A percentile compares a stretch with the other conserved stretches of the same genome.
phyloP scores from a whole-genome alignment of 2,329 filamentous ascomycete genomes.

The Botrytis elliptica region DNA sequence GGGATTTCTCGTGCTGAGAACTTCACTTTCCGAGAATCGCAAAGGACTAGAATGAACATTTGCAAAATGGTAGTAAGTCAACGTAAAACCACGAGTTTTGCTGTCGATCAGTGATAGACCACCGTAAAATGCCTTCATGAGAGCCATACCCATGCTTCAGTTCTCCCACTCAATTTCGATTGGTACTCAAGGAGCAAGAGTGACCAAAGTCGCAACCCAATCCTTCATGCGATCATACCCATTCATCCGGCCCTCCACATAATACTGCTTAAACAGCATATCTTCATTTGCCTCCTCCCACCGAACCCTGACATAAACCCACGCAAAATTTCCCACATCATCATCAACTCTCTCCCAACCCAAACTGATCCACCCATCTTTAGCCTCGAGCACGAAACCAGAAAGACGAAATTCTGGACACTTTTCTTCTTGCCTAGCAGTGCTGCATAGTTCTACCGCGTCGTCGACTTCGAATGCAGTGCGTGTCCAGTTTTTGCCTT shows the following conservation, averaged over 20 bases:
- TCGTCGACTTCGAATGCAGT: constrained; percentile 19
- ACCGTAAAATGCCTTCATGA: neutral
- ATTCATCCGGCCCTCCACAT: constrained; percentile 14
- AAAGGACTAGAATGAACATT: neutral
- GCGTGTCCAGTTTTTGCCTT: constrained; percentile 12
- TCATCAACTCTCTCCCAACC: constrained; percentile 20
- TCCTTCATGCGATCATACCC: constrained; percentile 15
- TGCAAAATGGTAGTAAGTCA: neutral
- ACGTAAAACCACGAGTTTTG: too few species aligned
- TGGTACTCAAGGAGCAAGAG: neutral
- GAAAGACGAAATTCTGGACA: constrained; percentile 9
- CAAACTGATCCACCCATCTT: neutral
- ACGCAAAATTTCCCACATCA: constrained; percentile 18
- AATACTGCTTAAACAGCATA: constrained; percentile 17
- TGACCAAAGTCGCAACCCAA: constrained; percentile 12
- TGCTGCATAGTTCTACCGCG: neutral
- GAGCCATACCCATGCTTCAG: neutral
- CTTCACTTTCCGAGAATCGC: neutral
- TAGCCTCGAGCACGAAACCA: neutral
- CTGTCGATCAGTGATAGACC: neutral
- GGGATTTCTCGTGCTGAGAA: neutral
- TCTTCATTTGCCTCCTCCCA: neutral
- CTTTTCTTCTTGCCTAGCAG: neutral
- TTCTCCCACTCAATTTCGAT: neutral
- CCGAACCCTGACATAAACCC: neutral